Conservation (phyloP, 495 filamentous ascomycete genomes). For the Aspergillus leporis region DNA sequence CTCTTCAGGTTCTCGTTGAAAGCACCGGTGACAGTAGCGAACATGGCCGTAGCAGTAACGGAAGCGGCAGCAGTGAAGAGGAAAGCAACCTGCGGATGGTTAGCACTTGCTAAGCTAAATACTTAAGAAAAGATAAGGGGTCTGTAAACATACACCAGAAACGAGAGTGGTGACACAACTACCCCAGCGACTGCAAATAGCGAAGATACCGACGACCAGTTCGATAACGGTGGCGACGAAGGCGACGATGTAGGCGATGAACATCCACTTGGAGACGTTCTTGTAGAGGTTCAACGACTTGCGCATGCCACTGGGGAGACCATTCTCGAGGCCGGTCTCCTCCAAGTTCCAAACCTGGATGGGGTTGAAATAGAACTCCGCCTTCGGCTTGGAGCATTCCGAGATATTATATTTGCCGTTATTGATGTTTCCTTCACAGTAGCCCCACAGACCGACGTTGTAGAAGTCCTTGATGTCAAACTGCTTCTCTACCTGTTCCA, state of each 20-base stretch:
- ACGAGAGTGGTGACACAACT: slow-evolving; percentile 79
- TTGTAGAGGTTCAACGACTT: slow-evolving; percentile 70
- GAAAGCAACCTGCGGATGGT: slow-evolving; percentile 41
- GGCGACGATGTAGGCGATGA: slow-evolving; percentile 67
- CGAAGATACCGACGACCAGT: slow-evolving; percentile 68
- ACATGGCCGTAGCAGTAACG: slow-evolving; percentile 60
- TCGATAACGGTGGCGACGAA: slow-evolving; percentile 69
- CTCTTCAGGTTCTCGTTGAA: slow-evolving; percentile 62
- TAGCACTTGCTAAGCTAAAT: slow-evolving; percentile 21
- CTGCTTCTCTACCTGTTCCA: slow-evolving; percentile 41
- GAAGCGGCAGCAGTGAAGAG: slow-evolving; percentile 58
- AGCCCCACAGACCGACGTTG: slow-evolving; percentile 81
- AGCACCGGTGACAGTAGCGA: slow-evolving; percentile 55
- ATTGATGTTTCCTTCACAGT: slow-evolving; percentile 70
- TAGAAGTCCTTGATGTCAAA: slow-evolving; percentile 74
- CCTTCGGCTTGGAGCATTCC: slow-evolving; percentile 57
- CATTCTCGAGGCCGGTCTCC: slow-evolving; percentile 49
- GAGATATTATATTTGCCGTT: slow-evolving; percentile 38
- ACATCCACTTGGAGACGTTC: slow-evolving; percentile 77
- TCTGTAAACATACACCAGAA: slow-evolving; percentile 47
- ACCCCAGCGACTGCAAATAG: slow-evolving; percentile 67
- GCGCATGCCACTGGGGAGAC: slow-evolving; percentile 64
- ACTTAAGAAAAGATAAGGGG: slow-evolving; percentile 22
- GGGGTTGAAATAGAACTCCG: slow-evolving; percentile 77
- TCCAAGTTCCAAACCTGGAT: slow-evolving; percentile 62